Evolutionary conservation across 2,329 filamentous ascomycete genomes (phyloP), one percentile per base, ranked within the genome.

Genomic region (Calonectria hawksworthii): DNA sequence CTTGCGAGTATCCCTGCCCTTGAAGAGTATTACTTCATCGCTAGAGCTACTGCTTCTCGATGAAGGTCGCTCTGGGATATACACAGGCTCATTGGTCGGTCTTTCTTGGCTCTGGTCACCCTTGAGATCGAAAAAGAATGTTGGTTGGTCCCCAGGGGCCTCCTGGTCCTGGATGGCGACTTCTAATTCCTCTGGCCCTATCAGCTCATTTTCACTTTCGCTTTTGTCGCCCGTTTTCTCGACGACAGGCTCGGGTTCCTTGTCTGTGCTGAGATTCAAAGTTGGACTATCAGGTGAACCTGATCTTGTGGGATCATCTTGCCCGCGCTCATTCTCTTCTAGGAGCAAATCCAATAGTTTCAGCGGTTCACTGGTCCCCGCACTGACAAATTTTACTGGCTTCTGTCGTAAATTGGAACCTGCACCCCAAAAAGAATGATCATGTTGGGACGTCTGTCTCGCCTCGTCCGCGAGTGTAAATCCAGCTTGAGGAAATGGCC

Each of bases 21-120:
- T 89, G 81, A 94, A 95, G 0, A 95, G 80, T 61, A 96, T 92
- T 7, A 95, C 87, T 77, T 98, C 84, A 14, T 84, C 94, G 80
- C 93, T 94, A 0, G 93, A 94, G 61, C 74, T 82, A 44, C 76
- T 81, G 13, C 80, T 80, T 28, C 77, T 75, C 1, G 80, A 82
- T 1, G 66, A 74, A 8, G 76, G 67, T 47, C 76, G 75, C 11
- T 80, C 77, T 18, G 80, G 77, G 18, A 78, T 72, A 16, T 74
- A 34, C 11, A 78, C 51, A 0, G 69, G 32, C 23, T 59, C 30
- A 21, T 13, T 23, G 30, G 65, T n/a, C 14, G 26, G 16, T 30
- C 51, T 74, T 8, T 61, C 32, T 16, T 67, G 65, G 10, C 54
- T 26, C 26, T 68, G 76, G 36, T 86, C 80, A 18, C 85, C 83